Evolutionary conservation across 2,329 filamentous ascomycete species (phyloP).

Genomic region (Pyrenophora seminiperda): DNA sequence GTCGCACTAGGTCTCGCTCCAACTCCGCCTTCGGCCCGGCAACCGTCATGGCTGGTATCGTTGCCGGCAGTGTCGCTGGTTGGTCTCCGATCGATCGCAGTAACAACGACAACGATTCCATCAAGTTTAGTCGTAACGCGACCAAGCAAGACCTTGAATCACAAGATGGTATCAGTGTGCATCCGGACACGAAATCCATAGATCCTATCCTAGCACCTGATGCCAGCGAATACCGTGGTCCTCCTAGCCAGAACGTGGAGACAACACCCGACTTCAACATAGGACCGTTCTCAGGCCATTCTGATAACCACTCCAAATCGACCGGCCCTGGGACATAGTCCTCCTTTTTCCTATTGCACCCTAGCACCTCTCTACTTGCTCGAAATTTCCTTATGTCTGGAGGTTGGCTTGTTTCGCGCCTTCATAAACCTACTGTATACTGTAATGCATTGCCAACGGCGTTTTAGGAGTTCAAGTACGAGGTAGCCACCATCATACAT

Average conservation of each 20-base stretch:
- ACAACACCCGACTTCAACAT: conserved; percentile 52
- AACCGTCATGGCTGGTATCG: conserved; percentile 81
- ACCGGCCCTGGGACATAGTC: conserved; percentile 9
- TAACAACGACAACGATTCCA: conserved; percentile 48
- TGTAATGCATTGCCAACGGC: conserved; percentile 12
- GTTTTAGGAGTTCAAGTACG: conserved; percentile 4
- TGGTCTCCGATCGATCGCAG: conserved; percentile 72
- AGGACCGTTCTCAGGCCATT: conserved; percentile 51
- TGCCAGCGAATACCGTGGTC: conserved; percentile 46
- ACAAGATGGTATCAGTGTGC: conserved; percentile 53
- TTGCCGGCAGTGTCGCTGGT: conserved; percentile 75
- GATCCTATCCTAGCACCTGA: conserved; percentile 55
- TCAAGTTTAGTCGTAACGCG: conserved; percentile 45
- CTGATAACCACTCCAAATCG: conserved; percentile 14
- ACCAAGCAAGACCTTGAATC: conserved; percentile 50
- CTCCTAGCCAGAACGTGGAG: conserved; percentile 52
- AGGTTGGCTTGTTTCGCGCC: conserved; percentile 2
- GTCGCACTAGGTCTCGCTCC: conserved; percentile 68
- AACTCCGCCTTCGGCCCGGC: conserved; percentile 75
- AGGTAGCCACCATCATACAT: conserved; percentile 12
- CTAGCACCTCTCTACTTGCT: not conserved
- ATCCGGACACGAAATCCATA: conserved; percentile 55
- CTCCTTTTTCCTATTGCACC: not conserved
- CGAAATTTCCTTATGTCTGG: conserved; percentile 5
- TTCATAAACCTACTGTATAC: conserved; percentile 1